phyloP scores from a whole-genome alignment of 805 yeast genomes.

The Ogataea naganishii region DNA sequence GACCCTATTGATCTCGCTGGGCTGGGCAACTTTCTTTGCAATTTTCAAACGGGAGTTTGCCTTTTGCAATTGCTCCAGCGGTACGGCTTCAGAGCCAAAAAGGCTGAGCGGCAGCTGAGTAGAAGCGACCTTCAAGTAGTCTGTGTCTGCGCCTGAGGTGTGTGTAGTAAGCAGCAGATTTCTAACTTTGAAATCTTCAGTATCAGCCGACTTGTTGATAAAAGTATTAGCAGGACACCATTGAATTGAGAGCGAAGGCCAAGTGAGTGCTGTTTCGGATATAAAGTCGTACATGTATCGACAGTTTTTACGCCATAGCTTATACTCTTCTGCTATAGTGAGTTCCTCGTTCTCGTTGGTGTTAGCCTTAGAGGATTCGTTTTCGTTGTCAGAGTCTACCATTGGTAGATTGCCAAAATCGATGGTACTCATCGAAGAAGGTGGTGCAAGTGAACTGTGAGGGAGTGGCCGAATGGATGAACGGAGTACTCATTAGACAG shows the following conservation, averaged over 20 bases:
- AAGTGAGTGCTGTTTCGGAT: conserved; percentile 66
- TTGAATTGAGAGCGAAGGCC: conserved; percentile 78
- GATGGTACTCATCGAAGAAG: too few relatives aligned
- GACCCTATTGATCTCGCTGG: conserved; percentile 65
- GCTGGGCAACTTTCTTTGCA: conserved; percentile 49
- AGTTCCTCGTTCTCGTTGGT: conserved; percentile 18
- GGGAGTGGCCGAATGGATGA: too few relatives aligned
- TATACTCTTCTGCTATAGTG: conserved; percentile 57
- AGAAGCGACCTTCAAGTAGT: conserved; percentile 57
- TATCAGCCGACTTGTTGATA: conserved; percentile 15
- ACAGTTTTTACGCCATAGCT: conserved; percentile 74
- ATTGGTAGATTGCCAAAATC: conserved; percentile 15
- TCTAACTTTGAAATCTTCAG: conserved; percentile 26
- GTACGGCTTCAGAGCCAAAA: conserved; percentile 13
- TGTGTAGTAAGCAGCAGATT: conserved; percentile 62
- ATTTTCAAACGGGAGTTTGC: conserved; percentile 51
- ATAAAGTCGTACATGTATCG: conserved; percentile 79
- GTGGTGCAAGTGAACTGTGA: too few relatives aligned
- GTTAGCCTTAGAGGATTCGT: conserved; percentile 7
- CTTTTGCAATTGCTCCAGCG: conserved; percentile 20
- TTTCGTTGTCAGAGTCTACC: conserved; percentile 10
- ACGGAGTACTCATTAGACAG: too few relatives aligned
- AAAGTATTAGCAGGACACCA: conserved; percentile 50
- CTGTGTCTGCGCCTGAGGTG: conserved; percentile 59
- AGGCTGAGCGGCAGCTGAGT: conserved; percentile 48